Evolutionary conservation across 192 early-diverging fungal genomes (phyloP).

Genomic region (Podila clonocystis): DNA sequence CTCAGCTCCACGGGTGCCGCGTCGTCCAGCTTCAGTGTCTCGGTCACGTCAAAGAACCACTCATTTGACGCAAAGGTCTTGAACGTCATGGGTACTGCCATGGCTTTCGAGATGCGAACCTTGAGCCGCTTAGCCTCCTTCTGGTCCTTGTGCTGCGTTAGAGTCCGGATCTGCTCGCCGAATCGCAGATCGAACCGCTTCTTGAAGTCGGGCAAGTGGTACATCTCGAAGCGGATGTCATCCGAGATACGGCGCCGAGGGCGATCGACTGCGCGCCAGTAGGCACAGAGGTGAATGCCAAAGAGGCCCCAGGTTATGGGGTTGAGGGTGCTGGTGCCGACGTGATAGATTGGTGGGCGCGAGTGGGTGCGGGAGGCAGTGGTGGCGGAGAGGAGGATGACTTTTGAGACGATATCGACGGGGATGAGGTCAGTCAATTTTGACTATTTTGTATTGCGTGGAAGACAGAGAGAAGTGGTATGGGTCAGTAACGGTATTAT

Average conservation of each 20-base stretch:
- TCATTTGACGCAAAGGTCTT: conserved; percentile 28
- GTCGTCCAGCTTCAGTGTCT: conserved; percentile 35
- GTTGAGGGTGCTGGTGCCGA: conserved; percentile 33
- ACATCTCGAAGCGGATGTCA: conserved; percentile 46
- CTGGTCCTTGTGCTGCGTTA: conserved; percentile 20
- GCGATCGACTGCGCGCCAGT: conserved; percentile 27
- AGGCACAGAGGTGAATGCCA: conserved; percentile 24
- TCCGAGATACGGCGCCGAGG: conserved; percentile 33
- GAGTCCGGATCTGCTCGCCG: conserved; percentile 39
- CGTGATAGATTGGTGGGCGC: conserved; percentile 30
- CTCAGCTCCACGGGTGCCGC: conserved; percentile 33
- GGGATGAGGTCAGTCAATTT: conserved; percentile 37
- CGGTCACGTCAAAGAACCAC: conserved; percentile 44
- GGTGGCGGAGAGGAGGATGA: conserved; percentile 43
- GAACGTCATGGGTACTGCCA: conserved; percentile 39
- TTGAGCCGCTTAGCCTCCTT: conserved; percentile 36
- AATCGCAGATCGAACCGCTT: conserved; percentile 33
- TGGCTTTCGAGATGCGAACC: conserved; percentile 36
- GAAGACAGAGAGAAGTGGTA: background rate
- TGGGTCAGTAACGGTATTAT: background rate
- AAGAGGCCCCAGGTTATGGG: conserved; percentile 47
- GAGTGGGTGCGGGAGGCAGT: conserved; percentile 12
- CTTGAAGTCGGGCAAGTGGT: conserved; percentile 21
- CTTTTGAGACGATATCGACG: conserved; percentile 42
- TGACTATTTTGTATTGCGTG: background rate